These are phyloP conservation scores for Didymellaceae sp. DNA, from an alignment of 2,329 filamentous ascomycete genomes.

Conservation along the genomic window DNA sequence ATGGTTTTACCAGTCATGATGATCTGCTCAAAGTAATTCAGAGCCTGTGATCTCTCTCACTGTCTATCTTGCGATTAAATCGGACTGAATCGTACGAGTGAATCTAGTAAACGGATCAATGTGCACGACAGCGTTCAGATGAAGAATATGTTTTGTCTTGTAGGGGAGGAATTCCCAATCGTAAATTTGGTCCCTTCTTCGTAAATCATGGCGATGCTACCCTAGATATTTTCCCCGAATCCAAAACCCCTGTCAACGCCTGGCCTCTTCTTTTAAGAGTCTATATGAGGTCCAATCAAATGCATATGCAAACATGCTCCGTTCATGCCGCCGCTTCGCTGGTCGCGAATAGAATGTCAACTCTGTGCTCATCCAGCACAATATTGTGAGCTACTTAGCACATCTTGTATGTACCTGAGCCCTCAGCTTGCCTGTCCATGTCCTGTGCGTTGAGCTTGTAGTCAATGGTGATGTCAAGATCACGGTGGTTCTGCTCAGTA, in stretches of 20 bases:
- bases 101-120: no score
- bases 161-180: conserved; percentile 48
- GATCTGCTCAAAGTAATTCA: no score
- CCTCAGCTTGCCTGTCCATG: conserved; percentile 69
- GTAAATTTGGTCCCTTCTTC: conserved; percentile 45
- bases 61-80: no score
- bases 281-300: conserved; percentile 17
- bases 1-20: no score
- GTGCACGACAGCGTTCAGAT: not conserved
- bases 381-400: conserved; percentile 34
- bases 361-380: not conserved
- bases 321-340: not conserved
- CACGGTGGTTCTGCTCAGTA: conserved; percentile 91
- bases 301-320: conserved; percentile 13
- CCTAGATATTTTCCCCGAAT: conserved; percentile 35
- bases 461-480: conserved; percentile 87
- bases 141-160: conserved; percentile 8
- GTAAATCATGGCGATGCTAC: conserved; percentile 42
- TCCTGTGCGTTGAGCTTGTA: conserved; percentile 84
- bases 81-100: no score
- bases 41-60: no score
- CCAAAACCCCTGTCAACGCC: conserved; percentile 13
- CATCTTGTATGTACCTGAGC: conserved; percentile 80
- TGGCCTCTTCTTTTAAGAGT: conserved; percentile 13
- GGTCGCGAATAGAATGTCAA: conserved; percentile 1